These are phyloP conservation scores for Colletotrichum tabaci DNA, from an alignment of 2,329 filamentous ascomycete genomes.

Conservation along the genomic window DNA sequence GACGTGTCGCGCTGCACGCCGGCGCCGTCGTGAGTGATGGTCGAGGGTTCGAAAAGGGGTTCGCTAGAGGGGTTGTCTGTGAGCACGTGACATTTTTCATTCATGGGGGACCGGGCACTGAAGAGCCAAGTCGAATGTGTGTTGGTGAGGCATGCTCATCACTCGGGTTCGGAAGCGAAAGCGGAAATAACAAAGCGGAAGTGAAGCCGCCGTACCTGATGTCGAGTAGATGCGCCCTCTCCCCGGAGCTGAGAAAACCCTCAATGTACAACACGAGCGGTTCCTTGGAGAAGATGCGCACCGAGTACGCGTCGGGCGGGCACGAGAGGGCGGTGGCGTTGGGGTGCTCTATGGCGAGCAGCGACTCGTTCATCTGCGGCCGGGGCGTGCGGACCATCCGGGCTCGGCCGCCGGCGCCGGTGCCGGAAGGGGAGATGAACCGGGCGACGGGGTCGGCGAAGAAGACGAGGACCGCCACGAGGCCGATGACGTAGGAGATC, in stretches of 20 bases:
- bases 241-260: constrained; percentile 62
- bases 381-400: constrained; percentile 54
- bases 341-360: constrained; percentile 63
- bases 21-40: constrained; percentile 64
- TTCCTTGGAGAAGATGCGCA: constrained; percentile 64
- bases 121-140: not conserved
- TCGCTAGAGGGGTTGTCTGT: constrained; percentile 51
- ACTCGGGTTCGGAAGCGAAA: not conserved
- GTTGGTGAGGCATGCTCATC: not conserved
- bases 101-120: too few relatives aligned
- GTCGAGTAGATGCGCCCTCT: constrained; percentile 63
- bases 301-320: constrained; percentile 58
- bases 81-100: not conserved
- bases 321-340: constrained; percentile 56
- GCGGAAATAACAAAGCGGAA: constrained; percentile 7
- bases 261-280: constrained; percentile 70
- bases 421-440: constrained; percentile 50
- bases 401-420: constrained; percentile 16
- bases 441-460: constrained; percentile 61
- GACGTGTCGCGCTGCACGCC: constrained; percentile 57
- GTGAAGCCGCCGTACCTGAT: constrained; percentile 59
- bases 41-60: constrained; percentile 65
- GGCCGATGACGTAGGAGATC: constrained; percentile 61
- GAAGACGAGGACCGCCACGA: constrained; percentile 60
- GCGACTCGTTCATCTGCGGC: constrained; percentile 65